Base-by-base conservation (phyloP, 768 basidiomycete species). In the Leucocoprinus sp. region DNA sequence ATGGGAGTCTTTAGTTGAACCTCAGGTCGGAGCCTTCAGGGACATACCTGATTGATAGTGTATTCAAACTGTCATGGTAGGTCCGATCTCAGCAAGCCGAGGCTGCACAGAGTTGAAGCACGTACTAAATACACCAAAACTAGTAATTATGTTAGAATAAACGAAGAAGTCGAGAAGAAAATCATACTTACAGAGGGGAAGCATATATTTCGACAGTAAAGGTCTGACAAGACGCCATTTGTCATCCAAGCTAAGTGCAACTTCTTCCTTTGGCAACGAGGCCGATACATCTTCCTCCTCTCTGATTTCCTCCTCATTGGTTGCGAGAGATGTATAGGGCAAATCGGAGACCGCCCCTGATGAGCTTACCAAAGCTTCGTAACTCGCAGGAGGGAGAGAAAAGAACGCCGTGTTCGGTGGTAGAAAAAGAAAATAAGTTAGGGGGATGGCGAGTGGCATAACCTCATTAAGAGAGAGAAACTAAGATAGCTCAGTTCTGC, bases 221-320 rank as follows among this genome's bases (percentile, higher is more conserved):
- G 95, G 93, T 57, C 72, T 79, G 39, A 89, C 82, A 4, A 99
- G 67, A 19, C 68, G 64, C 75, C 88, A 78, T 65, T 97, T 98
- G 51, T 96, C 91, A 24, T 57, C 62, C 1, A 70, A 66, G 2
- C 80, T 71, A n/a, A 96, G 63, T 4, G 78, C 63, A 4, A 78
- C 66, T 1, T 64, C 67, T 36, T 64, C 58, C 55, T 74, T 75
- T 3, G 70, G 62, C 8, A 61, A 58, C 11, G 64, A 48, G 29
- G 61, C 54, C 2, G 57, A 45, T 33, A 55, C 62, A 0, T 63
- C 64, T 54, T 71, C 67, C 54, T 75, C 68, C 51, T 73, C 71
- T 11, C 65, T 64, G 1, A 51, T 54, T 39, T 66, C 62, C 37
- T 70, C 66, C 29, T 72, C 75, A 2, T 54, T 55, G 1, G 64